These are phyloP conservation scores for Lactarius akahatsu DNA, from an alignment of 768 basidiomycete genomes.

Conservation along the genomic window DNA sequence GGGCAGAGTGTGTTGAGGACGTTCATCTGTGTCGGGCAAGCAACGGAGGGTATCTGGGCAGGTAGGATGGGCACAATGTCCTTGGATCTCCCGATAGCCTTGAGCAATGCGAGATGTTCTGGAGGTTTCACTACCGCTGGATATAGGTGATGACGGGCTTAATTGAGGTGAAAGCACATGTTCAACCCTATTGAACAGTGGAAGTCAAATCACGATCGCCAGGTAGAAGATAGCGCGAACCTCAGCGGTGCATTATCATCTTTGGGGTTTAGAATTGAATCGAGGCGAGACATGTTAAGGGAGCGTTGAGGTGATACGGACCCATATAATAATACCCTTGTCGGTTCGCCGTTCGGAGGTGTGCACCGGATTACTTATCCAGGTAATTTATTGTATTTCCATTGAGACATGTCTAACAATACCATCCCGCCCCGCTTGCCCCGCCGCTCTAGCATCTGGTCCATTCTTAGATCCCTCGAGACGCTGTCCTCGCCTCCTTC, in stretches of 20 bases:
- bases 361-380: not conserved
- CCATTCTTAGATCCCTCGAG: constrained; percentile 24
- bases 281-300: constrained; percentile 28
- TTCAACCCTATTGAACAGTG: constrained; percentile 16
- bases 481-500: constrained; percentile 26
- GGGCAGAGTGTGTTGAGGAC: constrained; percentile 82
- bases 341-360: not conserved
- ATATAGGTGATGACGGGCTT: constrained; percentile 18
- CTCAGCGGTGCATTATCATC: constrained; percentile 13
- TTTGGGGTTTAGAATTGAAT: constrained; percentile 29
- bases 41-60: constrained; percentile 78
- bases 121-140: constrained; percentile 22
- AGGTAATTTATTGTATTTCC: not conserved
- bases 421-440: constrained; percentile 5
- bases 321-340: constrained; percentile 17
- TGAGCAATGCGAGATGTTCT: not conserved
- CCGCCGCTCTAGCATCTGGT: constrained; percentile 22
- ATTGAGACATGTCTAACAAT: constrained; percentile 21
- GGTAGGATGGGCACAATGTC: constrained; percentile 66
- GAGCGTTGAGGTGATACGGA: not conserved
- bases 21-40: constrained; percentile 72
- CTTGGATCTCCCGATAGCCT: constrained; percentile 30
- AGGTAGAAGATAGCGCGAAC: constrained; percentile 7
- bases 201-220: not conserved
- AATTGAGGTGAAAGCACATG: constrained; percentile 17